Evolutionary conservation across 2,329 filamentous ascomycete genomes (phyloP), one percentile per base, ranked within the genome.

Genomic region (Lasiodiplodia sp.): DNA sequence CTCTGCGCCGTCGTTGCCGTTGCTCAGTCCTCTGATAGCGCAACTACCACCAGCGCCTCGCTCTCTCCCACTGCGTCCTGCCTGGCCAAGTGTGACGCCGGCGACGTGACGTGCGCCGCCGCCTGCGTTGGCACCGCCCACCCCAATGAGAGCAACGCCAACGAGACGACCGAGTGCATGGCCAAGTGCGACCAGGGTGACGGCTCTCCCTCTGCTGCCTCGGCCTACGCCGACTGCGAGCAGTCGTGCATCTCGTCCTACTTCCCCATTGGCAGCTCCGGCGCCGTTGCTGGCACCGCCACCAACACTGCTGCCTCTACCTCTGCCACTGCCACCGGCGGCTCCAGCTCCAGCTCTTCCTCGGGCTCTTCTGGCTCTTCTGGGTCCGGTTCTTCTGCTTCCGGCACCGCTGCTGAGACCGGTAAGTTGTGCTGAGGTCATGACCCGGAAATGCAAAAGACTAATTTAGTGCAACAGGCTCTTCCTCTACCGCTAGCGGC

Each of bases 101-200:
- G 71, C 52, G 84, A 87, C 72, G 77, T 84, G 66, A 85, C 82
- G 77, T 88, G 86, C 79, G 76, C 81, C 71, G 86, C 86, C 47
- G 74, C 77, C 16, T 88, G 86, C 78, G 79, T 83, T 72, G 79
- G 82, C 47, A 82, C 83, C 49, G 85, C 86, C 38, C 86, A 83
- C 75, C 86, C 86, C 70, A 83, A 82, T 75, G 79, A 81, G n/a
- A 74, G 75, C 58, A 81, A 85, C 76, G 83, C 80, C 73, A 82
- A 85, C 73, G 79, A 82, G 69, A 87, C 85, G 75, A 86, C 80
- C 74, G 76, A 80, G 60, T 88, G 86, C 73, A 85, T 84, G 57
- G 80, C 80, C 56, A 79, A 82, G 66, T 88, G 86, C 75, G 82
- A 84, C 68, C 84, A 87, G 79, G 86, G 86, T 67, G 80, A 81